Conservation (phyloP, 306 rosid species). For the Ochetophila trinervis region DNA sequence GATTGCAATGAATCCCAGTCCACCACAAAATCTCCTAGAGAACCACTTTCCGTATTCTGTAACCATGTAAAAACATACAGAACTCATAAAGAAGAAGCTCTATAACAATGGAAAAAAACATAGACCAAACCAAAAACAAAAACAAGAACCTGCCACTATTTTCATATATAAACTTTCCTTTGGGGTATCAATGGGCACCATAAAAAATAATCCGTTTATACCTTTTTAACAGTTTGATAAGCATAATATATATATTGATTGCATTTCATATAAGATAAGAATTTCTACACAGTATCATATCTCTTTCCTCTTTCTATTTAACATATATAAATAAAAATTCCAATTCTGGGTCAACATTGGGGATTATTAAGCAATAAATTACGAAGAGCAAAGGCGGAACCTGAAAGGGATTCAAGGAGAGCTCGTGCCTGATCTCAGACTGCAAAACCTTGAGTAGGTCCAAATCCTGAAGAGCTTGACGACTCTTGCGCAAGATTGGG, state of each 20-base stretch:
- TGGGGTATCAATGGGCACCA: background rate
- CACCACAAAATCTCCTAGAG: conserved; percentile 53
- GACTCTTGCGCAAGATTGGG: conserved; percentile 26
- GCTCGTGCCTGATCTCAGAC: conserved; percentile 69
- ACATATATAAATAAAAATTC: background rate
- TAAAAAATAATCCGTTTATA: background rate
- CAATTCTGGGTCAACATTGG: too few relatives aligned
- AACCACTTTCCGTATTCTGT: conserved; percentile 40
- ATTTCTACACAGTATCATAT: background rate
- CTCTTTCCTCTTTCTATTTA: background rate
- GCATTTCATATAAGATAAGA: background rate
- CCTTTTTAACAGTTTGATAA: background rate
- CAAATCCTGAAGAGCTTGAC: conserved; percentile 51
- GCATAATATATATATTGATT: background rate
- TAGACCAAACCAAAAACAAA: too few relatives aligned
- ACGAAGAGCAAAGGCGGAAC: conserved; percentile 28
- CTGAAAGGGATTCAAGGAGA: conserved; percentile 49
- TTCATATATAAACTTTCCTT: background rate
- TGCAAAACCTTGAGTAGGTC: conserved; percentile 52
- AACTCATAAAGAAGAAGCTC: too few relatives aligned
- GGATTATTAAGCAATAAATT: background rate
- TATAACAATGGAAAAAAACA: too few relatives aligned
- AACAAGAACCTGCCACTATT: background rate
- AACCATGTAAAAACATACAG: background rate
- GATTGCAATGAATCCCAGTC: conserved; percentile 52